Evolutionary conservation across 2,329 filamentous ascomycete species (phyloP), one percentile per base, ranked within the genome.

Genomic region (Pseudohalonectria lignicola): DNA sequence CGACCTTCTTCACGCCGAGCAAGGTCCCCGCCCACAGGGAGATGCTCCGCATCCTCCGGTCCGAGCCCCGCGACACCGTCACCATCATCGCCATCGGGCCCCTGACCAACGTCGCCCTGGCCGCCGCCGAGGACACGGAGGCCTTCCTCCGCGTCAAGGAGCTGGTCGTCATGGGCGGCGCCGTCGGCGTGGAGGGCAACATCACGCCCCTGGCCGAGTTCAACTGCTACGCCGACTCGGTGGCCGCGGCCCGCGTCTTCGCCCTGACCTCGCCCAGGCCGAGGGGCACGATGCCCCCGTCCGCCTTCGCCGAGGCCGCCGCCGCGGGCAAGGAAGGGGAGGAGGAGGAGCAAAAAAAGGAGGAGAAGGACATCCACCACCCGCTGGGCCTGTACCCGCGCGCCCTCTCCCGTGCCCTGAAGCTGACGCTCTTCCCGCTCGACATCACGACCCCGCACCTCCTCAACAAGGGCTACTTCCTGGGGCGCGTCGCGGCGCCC

Each of bases 91-190:
- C 85, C 18, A 71, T 96, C 35, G 92, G 92, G 0, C 92, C 92
- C 1, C 65, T 96, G 48, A 96, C 92, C n/a, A 98, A 94, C 55
- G 64, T 94, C 21, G 92, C 92, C 1, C 61, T 94, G 19, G 92
- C 92, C 3, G 88, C 92, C 3, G 79, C 86, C 12, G 78, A 86
- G 51, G 90, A 96, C 48, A 81, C 88, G 0, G 86, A 90, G 58
- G 81, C 87, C 0, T 95, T 98, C 58, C 69, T 98, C 39, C 77
- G 79, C 31, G 85, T 79, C 35, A 94, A 93, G 57, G 87, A 96
- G 59, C 74, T 98, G 3, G 81, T 94, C 4, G 84, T 95, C 34
- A 98, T 98, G 92, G 92, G 90, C 42, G 92, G 92, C 42, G 80
- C 85, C 18, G 74, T 98, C 39, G 70, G 83, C 42, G 64, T 78